Base-by-base conservation (phyloP, 2,329 filamentous ascomycete genomes). In the Metarhizium anisopliae region DNA sequence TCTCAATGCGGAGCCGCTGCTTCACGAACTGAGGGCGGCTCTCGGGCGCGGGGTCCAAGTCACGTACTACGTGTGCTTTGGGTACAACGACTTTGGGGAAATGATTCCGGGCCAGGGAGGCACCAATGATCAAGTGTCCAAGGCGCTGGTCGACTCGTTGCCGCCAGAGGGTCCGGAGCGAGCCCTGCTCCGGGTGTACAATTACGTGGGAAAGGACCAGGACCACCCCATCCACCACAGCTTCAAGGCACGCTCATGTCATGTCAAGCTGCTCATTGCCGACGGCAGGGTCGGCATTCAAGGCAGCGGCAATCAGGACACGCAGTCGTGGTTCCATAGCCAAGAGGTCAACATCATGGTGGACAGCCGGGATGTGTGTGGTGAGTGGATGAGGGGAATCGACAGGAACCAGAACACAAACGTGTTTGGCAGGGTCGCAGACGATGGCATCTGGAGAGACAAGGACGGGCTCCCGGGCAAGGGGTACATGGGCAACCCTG, bases 241-340 rank as follows among this genome's bases (percentile, higher is more conserved):
- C 3, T 81, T 80, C 67, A 86, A 87, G 68, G 74, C 79, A 40
- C 77, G 89, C 0, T 83, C 79, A 55, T 91, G 88, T 64, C 89
- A 92, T 67, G 79, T 91, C 66, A 93, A 93, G 67, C 74, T 93
- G 2, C 80, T 92, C 74, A 86, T 92, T 47, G 83, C 82, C 1
- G 89, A 93, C 66, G 80, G 79, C 47, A 72, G 72, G 25, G 77
- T 93, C 40, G 87, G 80, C 2, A 84, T 92, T 40, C 80, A 87
- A 67, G 89, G 88, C 3, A 89, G 82, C 60, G 88, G 87, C 0
- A 93, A 92, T 64, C 85, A 91, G 66, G 89, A 93, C 62, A 91
- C 88, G 2, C 89, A 93, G 68, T 84, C 79, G 20, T 92, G 87
- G 84, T 91, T 79, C 61, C 88, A 93, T 64, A 85, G 80, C 55